Evolutionary conservation across 768 basidiomycete genomes (phyloP), one percentile per base, ranked within the genome.

Genomic region (Boletellus sp.): DNA sequence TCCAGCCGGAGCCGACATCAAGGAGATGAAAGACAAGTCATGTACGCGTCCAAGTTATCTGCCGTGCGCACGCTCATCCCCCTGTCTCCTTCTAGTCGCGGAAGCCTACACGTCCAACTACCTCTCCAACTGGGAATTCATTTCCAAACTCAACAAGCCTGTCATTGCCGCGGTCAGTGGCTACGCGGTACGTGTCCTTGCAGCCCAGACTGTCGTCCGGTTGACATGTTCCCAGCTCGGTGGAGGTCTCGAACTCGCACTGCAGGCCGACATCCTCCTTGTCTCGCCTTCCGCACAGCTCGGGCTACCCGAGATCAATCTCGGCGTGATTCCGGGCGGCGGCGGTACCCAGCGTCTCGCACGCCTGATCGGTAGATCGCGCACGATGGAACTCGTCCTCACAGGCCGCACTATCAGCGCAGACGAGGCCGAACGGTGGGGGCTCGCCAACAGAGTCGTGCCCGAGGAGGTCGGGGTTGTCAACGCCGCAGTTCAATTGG

Each of bases 21-120:
- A 96, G 73, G 94, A 98, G 72, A 98, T 98, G 95, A 94, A 93
- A 70, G 90, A 94, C 72, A 94, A 94, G 71, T 74, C 84, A 51
- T 96, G 92, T 93, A 61, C 63, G 28, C n/a, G 81, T 70, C 23
- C 13, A 10, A 6, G 28, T 28, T 15, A 38, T 5, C 15, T 24
- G n/a, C 33, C 10, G 8, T 41, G 10, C 49, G 20, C 20, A 9
- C 49, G 20, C 20, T 51, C 39, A 48, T 6, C 24, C 26, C 11
- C 28, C 11, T 48, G 6, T 23, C 19, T 41, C 20, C 20, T 36
- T 28, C 22, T 62, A 93, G 91, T 84, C 63, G 74, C 87, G n/a
- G 90, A 94, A 50, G 92, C 84, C 1, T 97, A 91, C 77, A 81
- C 82, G 65, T 80, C 76, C 67, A 85, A 85, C 64, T 97, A 94